A percentile compares a stretch with the other conserved stretches of the same genome.
Conservation (phyloP, 2,329 filamentous ascomycete species). For the Tolypocladium ophioglossoides region DNA sequence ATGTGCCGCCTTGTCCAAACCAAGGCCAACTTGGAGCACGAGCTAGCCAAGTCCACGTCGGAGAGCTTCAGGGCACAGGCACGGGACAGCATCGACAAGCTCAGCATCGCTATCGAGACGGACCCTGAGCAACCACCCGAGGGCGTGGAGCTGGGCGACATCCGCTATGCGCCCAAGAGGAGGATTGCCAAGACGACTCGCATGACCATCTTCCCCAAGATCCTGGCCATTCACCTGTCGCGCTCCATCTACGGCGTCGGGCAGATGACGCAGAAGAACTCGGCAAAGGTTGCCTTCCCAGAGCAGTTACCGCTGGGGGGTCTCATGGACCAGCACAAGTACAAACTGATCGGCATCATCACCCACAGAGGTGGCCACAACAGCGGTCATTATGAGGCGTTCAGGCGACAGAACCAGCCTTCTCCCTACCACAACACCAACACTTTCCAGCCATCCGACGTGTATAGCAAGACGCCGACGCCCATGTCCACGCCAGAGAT, state of each 20-base stretch:
- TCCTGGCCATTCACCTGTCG: conserved; percentile 85
- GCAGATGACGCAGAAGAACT: conserved; percentile 77
- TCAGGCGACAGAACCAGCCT: conserved; percentile 72
- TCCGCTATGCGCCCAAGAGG: conserved; percentile 64
- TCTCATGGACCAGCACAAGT: conserved; percentile 65
- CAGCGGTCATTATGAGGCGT: conserved; percentile 95
- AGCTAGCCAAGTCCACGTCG: conserved; percentile 44
- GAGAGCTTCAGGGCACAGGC: conserved; percentile 40
- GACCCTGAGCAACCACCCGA: conserved; percentile 72
- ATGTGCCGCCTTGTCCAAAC: conserved; percentile 82
- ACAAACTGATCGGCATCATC: conserved; percentile 77
- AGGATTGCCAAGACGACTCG: conserved; percentile 81
- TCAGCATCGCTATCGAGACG: conserved; percentile 60
- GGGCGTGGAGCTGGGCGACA: conserved; percentile 64
- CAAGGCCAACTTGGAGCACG: conserved; percentile 48
- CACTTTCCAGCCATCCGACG: conserved; percentile 63
- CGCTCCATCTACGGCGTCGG: conserved; percentile 80
- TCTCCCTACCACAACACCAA: conserved; percentile 75
- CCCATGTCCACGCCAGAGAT: conserved; percentile 38
- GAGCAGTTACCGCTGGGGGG: conserved; percentile 77
- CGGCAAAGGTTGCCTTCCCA: conserved; percentile 86
- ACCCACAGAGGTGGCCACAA: conserved; percentile 94
- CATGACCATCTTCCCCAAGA: conserved; percentile 77
- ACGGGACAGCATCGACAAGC: conserved; percentile 48
- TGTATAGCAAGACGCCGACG: conserved; percentile 56